Percentiles rank a stretch among this genome's conserved stretches.
Evolutionary conservation across 2,329 filamentous ascomycete species (phyloP).

Genomic region (Fusarium robinianum): DNA sequence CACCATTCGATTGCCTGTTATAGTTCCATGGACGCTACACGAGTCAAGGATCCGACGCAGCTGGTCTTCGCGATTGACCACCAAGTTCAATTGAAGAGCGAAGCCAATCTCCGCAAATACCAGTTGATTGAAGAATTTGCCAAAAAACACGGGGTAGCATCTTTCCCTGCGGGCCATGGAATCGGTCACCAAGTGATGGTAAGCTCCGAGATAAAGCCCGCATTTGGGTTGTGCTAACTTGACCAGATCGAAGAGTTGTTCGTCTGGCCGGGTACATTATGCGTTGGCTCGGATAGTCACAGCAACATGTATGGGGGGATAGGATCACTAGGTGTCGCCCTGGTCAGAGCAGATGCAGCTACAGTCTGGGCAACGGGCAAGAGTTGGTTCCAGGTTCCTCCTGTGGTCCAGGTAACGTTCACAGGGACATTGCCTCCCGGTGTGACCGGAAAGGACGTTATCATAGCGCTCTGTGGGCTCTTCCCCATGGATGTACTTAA

Average conservation of each 20-base stretch:
- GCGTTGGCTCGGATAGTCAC: conserved; percentile 77
- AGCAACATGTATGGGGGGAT: conserved; percentile 83
- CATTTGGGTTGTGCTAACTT: conserved; percentile 4
- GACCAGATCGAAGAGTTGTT: conserved; percentile 59
- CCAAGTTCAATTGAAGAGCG: conserved; percentile 81
- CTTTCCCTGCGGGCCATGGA: conserved; percentile 75
- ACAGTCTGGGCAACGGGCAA: conserved; percentile 80
- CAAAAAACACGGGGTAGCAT: conserved; percentile 72
- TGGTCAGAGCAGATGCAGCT: conserved; percentile 83
- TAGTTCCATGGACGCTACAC: conserved; percentile 67
- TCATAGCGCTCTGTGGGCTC: conserved; percentile 61
- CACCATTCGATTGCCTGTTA: background rate
- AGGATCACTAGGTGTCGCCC: conserved; percentile 72
- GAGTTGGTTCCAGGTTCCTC: conserved; percentile 79
- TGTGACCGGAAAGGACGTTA: conserved; percentile 57
- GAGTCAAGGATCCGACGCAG: conserved; percentile 73
- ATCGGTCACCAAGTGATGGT: conserved; percentile 85
- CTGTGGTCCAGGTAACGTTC: conserved; percentile 76
- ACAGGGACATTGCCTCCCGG: conserved; percentile 73
- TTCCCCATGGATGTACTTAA: conserved; percentile 86
- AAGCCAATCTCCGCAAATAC: conserved; percentile 81
- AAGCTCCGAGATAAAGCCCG: background rate
- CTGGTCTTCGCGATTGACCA: conserved; percentile 84
- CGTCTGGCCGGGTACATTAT: conserved; percentile 79
- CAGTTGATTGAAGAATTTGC: conserved; percentile 80